Conservation (phyloP, 352 stramenopile genomes). For the Globisporangium irregulare region DNA sequence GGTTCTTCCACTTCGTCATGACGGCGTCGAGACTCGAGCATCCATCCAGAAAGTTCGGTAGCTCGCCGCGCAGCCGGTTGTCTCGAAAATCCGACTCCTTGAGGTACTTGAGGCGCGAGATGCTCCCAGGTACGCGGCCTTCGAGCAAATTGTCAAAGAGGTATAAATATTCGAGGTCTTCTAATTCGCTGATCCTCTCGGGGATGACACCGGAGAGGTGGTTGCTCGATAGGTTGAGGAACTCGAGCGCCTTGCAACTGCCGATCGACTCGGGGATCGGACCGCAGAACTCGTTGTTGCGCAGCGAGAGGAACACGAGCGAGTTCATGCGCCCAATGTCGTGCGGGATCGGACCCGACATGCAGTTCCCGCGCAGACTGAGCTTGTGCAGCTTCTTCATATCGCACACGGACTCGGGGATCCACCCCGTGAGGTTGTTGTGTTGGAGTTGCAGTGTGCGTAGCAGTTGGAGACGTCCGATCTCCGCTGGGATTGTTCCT, state of each 20-base stretch:
- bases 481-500: conserved; percentile 44
- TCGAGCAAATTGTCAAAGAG: conserved; percentile 84
- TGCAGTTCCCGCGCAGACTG: conserved; percentile 75
- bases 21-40: conserved; percentile 76
- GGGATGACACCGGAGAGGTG: conserved; percentile 69
- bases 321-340: conserved; percentile 64
- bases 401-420: conserved; percentile 51
- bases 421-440: conserved; percentile 65
- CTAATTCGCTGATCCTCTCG: conserved; percentile 60
- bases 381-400: conserved; percentile 67
- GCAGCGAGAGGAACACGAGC: conserved; percentile 82
- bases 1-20: conserved; percentile 84
- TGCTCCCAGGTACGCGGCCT: conserved; percentile 57
- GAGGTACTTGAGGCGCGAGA: conserved; percentile 74
- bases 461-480: conserved; percentile 58
- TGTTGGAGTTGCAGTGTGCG: conserved; percentile 79
- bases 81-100: conserved; percentile 80
- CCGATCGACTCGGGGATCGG: conserved; percentile 67
- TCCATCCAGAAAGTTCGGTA: conserved; percentile 81
- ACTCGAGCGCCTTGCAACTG: conserved; percentile 73
- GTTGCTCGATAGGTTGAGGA: conserved; percentile 86
- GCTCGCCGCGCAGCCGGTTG: conserved; percentile 65
- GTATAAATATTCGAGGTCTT: conserved; percentile 83
- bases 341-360: conserved; percentile 55
- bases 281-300: conserved; percentile 75